These are phyloP conservation scores for Polyporus tsugae DNA, from an alignment of 1,284 basidiomycete species.

Conservation along the genomic window DNA sequence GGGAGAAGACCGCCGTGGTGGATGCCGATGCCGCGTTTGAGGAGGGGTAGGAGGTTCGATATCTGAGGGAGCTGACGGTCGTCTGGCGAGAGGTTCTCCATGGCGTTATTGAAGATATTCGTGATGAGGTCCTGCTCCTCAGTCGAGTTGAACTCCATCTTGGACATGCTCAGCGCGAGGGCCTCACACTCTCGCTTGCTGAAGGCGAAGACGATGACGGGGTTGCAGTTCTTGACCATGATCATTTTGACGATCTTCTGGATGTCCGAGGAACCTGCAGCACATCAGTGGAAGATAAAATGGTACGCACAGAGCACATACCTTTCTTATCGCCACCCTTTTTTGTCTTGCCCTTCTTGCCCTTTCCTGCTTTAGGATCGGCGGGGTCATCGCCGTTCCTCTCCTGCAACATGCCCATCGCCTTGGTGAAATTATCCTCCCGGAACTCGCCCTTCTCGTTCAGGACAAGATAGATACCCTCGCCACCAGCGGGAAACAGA, in stretches of 20 bases:
- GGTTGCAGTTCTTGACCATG: constrained; percentile 98
- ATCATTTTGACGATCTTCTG: constrained; percentile 99
- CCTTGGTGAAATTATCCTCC: constrained; percentile 98
- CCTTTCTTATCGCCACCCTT: constrained; percentile 95
- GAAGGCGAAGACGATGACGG: constrained; percentile 99
- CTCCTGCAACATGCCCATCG: constrained; percentile 93
- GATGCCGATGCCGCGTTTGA: constrained; percentile 97
- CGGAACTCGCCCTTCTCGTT: constrained; percentile 97
- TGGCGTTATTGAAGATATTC: constrained; percentile 95
- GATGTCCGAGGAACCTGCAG: constrained; percentile 88
- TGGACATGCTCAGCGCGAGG: constrained; percentile 91
- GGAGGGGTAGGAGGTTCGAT: constrained; percentile 89
- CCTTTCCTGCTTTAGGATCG: constrained; percentile 82
- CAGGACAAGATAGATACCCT: constrained; percentile 97
- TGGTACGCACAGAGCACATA: constrained; percentile 39
- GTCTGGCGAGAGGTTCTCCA: constrained; percentile 87
- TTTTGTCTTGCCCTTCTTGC: constrained; percentile 88
- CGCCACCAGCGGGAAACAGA: constrained; percentile 95
- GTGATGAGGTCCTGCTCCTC: constrained; percentile 92
- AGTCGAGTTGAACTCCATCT: constrained; percentile 95
- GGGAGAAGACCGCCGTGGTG: constrained; percentile 98
- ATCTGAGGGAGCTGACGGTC: constrained; percentile 96
- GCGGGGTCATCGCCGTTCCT: constrained; percentile 93
- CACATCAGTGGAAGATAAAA: constrained; percentile 12
- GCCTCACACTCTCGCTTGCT: constrained; percentile 98